Percentiles rank a stretch among this genome's conserved stretches.
phyloP scores from a whole-genome alignment of 148 eudicot genomes.

The Vaccinium darrowii region DNA sequence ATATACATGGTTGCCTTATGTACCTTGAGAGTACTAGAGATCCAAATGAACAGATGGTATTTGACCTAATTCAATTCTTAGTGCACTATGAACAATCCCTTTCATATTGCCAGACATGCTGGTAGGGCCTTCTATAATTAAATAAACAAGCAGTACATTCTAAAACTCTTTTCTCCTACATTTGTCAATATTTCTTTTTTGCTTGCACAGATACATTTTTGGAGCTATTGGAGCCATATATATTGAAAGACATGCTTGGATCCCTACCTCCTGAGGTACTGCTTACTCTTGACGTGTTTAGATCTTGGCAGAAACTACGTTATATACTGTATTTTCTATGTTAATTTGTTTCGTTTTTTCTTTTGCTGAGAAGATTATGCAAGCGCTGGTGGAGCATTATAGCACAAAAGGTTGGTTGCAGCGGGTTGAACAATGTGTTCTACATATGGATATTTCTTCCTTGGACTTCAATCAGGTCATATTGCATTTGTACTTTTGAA shows the following conservation, averaged over 20 bases:
- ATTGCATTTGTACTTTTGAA: slow-evolving; percentile 8
- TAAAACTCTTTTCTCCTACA: neutral
- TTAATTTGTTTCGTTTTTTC: neutral
- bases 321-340: neutral
- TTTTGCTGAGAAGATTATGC: slow-evolving; percentile 65
- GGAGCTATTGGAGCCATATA: slow-evolving; percentile 98
- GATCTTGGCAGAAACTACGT: neutral
- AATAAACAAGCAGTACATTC: neutral
- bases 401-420: slow-evolving; percentile 90
- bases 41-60: neutral
- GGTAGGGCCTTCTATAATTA: neutral
- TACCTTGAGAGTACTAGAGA: neutral
- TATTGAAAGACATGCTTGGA: slow-evolving; percentile 96
- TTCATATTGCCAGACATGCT: neutral
- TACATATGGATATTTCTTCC: slow-evolving; percentile 97
- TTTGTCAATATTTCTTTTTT: slow-evolving; percentile 14
- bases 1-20: neutral
- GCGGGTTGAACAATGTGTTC: slow-evolving; percentile 95
- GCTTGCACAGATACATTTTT: slow-evolving; percentile 71
- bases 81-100: neutral
- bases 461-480: slow-evolving; percentile 94
- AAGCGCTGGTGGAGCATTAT: slow-evolving; percentile 97
- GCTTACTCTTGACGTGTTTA: neutral
- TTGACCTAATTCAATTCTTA: neutral
- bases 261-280: slow-evolving; percentile 90